These are phyloP conservation scores for Breviolum minutum DNA, from an alignment of 73 alveolate genomes.

Conservation along the genomic window DNA sequence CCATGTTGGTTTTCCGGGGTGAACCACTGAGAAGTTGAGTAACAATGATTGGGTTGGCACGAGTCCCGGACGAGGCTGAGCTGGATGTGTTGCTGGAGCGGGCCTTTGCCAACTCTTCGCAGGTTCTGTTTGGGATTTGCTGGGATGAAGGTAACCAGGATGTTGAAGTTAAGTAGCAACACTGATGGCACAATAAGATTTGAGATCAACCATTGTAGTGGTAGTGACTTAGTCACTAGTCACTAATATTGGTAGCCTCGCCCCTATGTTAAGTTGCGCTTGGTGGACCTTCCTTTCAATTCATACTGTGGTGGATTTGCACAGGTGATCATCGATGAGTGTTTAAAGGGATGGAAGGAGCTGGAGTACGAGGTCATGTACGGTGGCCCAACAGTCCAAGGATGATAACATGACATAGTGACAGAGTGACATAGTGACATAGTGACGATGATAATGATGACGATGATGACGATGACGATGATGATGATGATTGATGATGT, in stretches of 20 bases:
- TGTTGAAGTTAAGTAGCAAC: too few relatives aligned
- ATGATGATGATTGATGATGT: not conserved
- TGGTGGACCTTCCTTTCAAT: too few relatives aligned
- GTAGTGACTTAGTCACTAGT: too few relatives aligned
- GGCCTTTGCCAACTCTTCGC: conserved; percentile 91
- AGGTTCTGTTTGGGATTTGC: not conserved
- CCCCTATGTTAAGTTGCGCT: too few relatives aligned
- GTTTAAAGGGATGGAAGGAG: conserved; percentile 95
- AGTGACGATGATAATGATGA: not conserved
- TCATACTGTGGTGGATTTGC: not conserved
- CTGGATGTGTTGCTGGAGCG: conserved; percentile 76
- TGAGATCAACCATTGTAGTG: too few relatives aligned
- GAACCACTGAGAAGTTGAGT: too few relatives aligned
- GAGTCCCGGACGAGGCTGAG: conserved; percentile 21
- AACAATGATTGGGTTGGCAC: not conserved
- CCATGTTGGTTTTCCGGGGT: too few relatives aligned
- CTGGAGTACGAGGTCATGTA: conserved; percentile 92
- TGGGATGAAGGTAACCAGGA: too few relatives aligned
- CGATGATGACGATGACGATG: not conserved
- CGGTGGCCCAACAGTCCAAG: not conserved
- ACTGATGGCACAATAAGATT: too few relatives aligned
- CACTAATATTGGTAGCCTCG: too few relatives aligned
- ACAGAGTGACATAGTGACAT: not conserved
- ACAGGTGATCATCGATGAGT: conserved; percentile 93
- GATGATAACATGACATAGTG: not conserved